Evolutionary conservation across 202 grass and related monocot genomes (phyloP), one percentile per base, ranked within the genome.

Genomic region (Carex sylvatica): DNA sequence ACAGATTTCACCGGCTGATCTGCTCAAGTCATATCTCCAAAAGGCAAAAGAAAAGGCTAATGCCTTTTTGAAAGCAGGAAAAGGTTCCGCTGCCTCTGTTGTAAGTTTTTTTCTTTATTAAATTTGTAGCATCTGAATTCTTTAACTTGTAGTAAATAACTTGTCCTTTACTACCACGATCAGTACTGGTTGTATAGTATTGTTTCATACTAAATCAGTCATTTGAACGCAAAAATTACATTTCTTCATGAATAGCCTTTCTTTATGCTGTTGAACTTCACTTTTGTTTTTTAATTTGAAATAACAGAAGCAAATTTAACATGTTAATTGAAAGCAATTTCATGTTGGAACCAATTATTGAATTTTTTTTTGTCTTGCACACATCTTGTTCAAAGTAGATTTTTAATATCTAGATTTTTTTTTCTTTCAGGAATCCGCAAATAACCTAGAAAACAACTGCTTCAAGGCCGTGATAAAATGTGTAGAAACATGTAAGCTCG

Each of bases 391-490:
- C 35, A 11, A 42, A 70, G 35, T 44, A 19, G 16, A 42, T 0
- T 15, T 31, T 42, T 44, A 0, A 46, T 70, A 70, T 70, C 20
- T 70, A 70, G 46, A 0, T 18, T 23, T 18, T 70, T 66, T 82
- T 59, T 53, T 73, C 73, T 59, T 40, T 14, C 84, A 93, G 91
- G 86, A 92, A 76, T 91, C 89, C 2, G 60, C 94, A 52, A 91
- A 54, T 56, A 87, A 42, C 70, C 12, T 87, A 44, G 91, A 97
- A 83, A 84, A 80, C 71, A 88, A 79, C 53, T 91, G 75, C 67
- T 86, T 87, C 74, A 97, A 81, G 84, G 86, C 91, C 11, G 56
- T 97, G 42, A 92, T 97, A 83, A 92, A 83, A 80, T 97, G 94
- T 36, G 89, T 92, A 0, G 86, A 93, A 79, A 68, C 62, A 14